These are phyloP conservation scores for Tricholoma furcatifolium DNA, from an alignment of 768 basidiomycete species.

Conservation along the genomic window DNA sequence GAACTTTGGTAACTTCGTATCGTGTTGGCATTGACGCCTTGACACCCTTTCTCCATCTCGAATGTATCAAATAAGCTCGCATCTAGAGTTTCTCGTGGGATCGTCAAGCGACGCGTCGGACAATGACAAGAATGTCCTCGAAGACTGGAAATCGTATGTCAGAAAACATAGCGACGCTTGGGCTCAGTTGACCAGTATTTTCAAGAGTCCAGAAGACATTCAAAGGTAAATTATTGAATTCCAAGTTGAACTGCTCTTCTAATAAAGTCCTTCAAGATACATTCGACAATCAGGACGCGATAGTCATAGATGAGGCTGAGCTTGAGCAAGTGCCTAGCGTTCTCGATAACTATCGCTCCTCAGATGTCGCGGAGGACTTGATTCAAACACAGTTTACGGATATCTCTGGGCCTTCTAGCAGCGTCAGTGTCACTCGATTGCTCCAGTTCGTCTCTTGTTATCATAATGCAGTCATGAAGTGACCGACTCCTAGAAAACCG, in stretches of 20 bases:
- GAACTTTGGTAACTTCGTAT: no score
- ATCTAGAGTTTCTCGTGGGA: conserved; percentile 30
- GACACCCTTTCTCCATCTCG: neutral
- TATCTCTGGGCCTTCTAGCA: neutral
- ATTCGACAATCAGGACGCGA: conserved; percentile 5
- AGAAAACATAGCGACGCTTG: neutral
- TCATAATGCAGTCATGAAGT: no score
- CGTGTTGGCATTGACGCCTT: neutral
- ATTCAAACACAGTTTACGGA: neutral
- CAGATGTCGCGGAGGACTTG: neutral
- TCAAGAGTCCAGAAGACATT: conserved; percentile 10
- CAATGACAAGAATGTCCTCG: conserved; percentile 23
- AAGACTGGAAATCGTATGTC: conserved; percentile 31
- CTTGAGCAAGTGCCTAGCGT: conserved; percentile 28
- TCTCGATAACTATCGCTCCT: conserved; percentile 28
- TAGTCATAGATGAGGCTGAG: conserved; percentile 5
- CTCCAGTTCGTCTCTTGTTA: conserved; percentile 28
- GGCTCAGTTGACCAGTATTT: conserved; percentile 1
- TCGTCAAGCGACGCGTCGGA: conserved; percentile 21
- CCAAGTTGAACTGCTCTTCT: no score
- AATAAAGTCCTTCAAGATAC: conserved; percentile 8
- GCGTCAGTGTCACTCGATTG: conserved; percentile 18
- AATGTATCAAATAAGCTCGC: conserved; percentile 16
- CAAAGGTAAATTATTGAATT: conserved; percentile 1
- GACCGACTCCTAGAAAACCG: conserved; percentile 23